These are phyloP conservation scores for Fraxinus floribunda DNA, from an alignment of 305 asterid species.

Conservation along the genomic window DNA sequence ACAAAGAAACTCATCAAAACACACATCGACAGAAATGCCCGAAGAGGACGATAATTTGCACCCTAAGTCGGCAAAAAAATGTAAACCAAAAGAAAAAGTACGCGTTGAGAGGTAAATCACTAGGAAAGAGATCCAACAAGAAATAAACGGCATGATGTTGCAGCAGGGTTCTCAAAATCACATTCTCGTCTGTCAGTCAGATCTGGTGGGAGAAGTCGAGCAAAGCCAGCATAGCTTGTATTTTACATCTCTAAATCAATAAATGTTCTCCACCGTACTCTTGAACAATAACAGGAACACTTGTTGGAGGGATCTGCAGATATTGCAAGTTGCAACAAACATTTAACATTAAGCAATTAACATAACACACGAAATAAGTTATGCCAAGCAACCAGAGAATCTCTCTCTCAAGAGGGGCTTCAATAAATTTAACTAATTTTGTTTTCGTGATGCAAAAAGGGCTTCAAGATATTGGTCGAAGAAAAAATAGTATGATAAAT, in stretches of 20 bases:
- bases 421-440: not conserved
- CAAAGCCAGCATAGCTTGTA: constrained; percentile 11
- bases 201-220: not conserved
- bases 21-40: constrained; percentile 29
- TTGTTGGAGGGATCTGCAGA: constrained; percentile 88
- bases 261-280: constrained; percentile 71
- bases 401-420: not conserved
- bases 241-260: constrained; percentile 47
- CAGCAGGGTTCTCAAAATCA: constrained; percentile 18
- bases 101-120: not conserved
- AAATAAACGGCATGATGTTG: constrained; percentile 13
- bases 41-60: constrained; percentile 68
- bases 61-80: constrained; percentile 50
- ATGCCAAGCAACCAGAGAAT: not conserved
- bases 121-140: constrained; percentile 12
- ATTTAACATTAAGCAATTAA: not conserved
- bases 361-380: not conserved
- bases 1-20: not conserved
- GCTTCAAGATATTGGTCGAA: not conserved
- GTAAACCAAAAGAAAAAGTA: constrained; percentile 15
- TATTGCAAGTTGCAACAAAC: not conserved
- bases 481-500: not conserved
- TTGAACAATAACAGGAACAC: constrained; percentile 93
- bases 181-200: not conserved
- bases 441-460: not conserved